Base-by-base conservation (phyloP, 345 rosid species). In the Syzygium oleosum region DNA sequence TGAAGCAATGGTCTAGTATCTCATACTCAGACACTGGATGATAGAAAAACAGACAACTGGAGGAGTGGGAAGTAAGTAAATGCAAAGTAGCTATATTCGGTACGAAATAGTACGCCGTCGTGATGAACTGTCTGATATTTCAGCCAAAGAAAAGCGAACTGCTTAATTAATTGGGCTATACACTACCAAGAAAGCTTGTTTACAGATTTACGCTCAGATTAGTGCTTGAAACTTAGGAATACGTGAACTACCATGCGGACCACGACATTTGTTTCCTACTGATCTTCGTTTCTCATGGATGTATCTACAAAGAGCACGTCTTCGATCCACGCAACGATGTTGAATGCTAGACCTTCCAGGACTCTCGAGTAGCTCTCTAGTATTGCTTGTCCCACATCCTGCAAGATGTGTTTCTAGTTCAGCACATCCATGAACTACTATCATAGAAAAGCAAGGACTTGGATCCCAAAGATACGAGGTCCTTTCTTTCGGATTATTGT, bases 281-380 rank as follows among this genome's bases (percentile, higher is more conserved):
- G 31, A 31, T 88, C 53, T 61, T 73, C n/a, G 27, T 53, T 79
- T 25, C 38, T 27, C 49, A 27, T 88, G 14, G 65, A 53, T 77
- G 46, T 77, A 85, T 85, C 89, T n/a, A 73, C 85, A 6, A 51
- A 73, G 53, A 89, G 87, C 65, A 89, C 87, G 34, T 89, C 88
- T 55, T 89, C 90, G 31, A 89, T 89, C 90, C 90, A 87, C 38
- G 90, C 88, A 29, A 89, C 88, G 12, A 89, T 27, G 59, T 87
- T 89, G 90, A 86, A 89, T 17, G 90, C 88, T 55, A 89, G 84
- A 34, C 90, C 88, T 87, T 89, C 90, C 49, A 89, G 87, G 15
- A 89, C 87, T 51, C 90, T 86, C 21, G 90, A 89, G 86, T 86
- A 89, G 87, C 90, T 89, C 88, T 89, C 90, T 41, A 89, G 88